Evolutionary conservation across 1,284 basidiomycete species (phyloP), one percentile per base, ranked within the genome.

Genomic region (Peniophora sp.): DNA sequence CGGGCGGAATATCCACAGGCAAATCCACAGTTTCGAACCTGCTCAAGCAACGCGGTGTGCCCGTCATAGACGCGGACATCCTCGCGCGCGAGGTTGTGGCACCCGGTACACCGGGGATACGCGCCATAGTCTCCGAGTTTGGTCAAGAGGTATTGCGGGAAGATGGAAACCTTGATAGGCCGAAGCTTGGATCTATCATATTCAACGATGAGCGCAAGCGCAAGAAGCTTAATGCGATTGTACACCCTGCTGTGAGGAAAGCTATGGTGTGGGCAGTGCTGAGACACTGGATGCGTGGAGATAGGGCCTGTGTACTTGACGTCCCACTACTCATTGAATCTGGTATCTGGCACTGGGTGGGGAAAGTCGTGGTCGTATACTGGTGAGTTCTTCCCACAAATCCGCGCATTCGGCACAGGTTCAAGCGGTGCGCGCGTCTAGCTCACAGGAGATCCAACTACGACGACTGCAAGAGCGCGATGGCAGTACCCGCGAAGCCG

Each of bases 1-100:
- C 96, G 14, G 97, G 97, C 20, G 93, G 96, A 2, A 98, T 99
- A 54, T 92, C 93, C 32, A 96, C 95, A 0, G 95, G 94, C 51
- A 98, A 98, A 69, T 97, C 93, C 3, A 92, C 93, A 15, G 95
- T 95, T 23, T 92, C 94, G 0, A 69, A 71, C 5, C 74, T 95
- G 37, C 72, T 98, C 44, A 77, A 76, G 54, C 67, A 76, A 0
- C 76, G 85, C 57, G 59, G 68, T 32, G 69, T 97, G 27, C 89
- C 93, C 14, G 72, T 98, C 57, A 79, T 98, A 60, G 97, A 99
- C 63, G 92, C 96, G 3, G 96, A 99, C 73, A 58, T 92, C 20
- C 77, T 99, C 44, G 92, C 96, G 1, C 85, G 94, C 32, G 72
- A 87, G 60, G 94, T 92, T 48, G 90, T 99, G 52, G 78, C 81